Base-by-base conservation (phyloP, 2,329 filamentous ascomycete genomes). In the Fusarium sp. region DNA sequence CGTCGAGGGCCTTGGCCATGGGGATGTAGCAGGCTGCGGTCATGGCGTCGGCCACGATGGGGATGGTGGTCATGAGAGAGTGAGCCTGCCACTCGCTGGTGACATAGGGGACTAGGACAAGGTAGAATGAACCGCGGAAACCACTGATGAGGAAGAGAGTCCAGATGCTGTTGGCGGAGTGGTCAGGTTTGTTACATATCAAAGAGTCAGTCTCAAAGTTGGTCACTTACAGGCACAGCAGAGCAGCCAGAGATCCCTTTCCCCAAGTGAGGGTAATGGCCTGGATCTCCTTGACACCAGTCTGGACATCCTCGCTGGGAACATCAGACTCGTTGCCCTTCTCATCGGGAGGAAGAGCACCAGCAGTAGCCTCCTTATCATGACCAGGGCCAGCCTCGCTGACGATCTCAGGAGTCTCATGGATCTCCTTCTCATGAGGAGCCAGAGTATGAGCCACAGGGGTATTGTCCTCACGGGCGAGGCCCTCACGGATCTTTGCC, bases 11-110 rank as follows among this genome's bases (percentile, higher is more conserved):
- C 73, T 90, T 90, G 32, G 89, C 75, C 76, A 89, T 82, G 3
- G 88, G 87, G 6, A 90, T 85, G 71, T 89, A 89, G 35, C 86
- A 81, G 4, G 89, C 86, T 39, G 87, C 88, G 64, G 81, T 77
- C 72, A 89, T 85, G 58, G 84, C 78, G 65, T 78, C 80, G 6
- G 86, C 77, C 1, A 90, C 82, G 40, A 89, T 84, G 44, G 80
- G 78, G 52, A 87, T 84, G 43, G 85, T 81, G 5, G 83, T 81
- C 37, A 86, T 75, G 7, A 88, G 79, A 7, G 85, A 87, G 70
- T 89, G 87, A 5, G 79, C 75, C 39, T 81, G 71, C 63, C 84
- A 89, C 26, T 78, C 80, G 70, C 83, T 86, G 17, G 84, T 84
- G 13, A 83, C 79, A 63, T 79, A 87, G 4, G 84, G 80, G 5